phyloP scores from a whole-genome alignment of 169 alveolate genomes.

The Plasmodium knowlesi region DNA sequence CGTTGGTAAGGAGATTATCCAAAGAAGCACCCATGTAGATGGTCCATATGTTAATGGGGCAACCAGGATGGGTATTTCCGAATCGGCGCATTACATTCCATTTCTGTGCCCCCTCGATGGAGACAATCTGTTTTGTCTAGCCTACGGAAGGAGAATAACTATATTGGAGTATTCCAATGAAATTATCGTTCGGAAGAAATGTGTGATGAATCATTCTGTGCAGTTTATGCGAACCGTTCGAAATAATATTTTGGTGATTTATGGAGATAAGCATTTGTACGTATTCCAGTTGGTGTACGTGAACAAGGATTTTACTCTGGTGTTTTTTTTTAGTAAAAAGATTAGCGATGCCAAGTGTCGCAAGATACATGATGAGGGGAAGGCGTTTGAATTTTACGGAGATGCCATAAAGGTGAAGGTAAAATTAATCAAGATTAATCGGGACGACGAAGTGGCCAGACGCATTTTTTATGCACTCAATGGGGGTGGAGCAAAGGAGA shows the following conservation, averaged over 20 bases:
- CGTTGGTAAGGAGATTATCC: not conserved
- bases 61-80: not conserved
- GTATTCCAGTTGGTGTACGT: slow-evolving; percentile 14
- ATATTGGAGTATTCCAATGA: not conserved
- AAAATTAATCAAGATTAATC: slow-evolving; percentile 20
- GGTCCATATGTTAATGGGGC: not conserved
- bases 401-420: slow-evolving; percentile 4
- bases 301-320: not conserved
- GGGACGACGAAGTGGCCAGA: slow-evolving; percentile 18
- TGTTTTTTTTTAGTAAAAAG: not conserved
- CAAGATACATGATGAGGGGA: not conserved
- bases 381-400: not conserved
- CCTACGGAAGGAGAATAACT: not conserved
- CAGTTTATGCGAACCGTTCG: not conserved
- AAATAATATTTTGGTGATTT: slow-evolving; percentile 18
- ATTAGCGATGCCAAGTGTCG: not conserved
- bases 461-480: not conserved
- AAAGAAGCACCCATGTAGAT: not conserved
- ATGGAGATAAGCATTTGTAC: slow-evolving; percentile 26
- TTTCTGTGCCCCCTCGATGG: slow-evolving; percentile 20
- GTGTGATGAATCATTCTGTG: slow-evolving; percentile 2
- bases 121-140: slow-evolving; percentile 24
- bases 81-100: not conserved
- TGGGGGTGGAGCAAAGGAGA: not conserved
- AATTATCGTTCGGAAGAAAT: not conserved